These are phyloP conservation scores for Chlorella vulgaris DNA, from an alignment of 139 green algal species.

Conservation along the genomic window DNA sequence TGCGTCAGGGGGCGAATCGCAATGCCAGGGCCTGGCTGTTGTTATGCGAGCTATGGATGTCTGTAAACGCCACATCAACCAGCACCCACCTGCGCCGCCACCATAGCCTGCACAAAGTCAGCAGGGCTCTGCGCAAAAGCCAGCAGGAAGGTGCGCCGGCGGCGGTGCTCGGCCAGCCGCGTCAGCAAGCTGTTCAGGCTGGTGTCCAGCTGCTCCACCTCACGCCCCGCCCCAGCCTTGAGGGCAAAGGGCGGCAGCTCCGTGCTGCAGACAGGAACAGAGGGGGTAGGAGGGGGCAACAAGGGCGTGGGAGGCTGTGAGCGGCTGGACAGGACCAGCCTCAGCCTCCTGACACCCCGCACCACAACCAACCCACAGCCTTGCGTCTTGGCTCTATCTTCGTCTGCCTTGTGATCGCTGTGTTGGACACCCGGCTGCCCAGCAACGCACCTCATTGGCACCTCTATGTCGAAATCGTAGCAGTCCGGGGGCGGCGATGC, in stretches of 20 bases:
- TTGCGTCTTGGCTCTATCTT: too few species aligned
- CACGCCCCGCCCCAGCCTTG: not conserved
- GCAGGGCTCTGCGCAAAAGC: constrained; percentile 76
- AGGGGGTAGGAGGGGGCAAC: not conserved
- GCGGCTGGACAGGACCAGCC: too few species aligned
- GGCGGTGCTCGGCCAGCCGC: constrained; percentile 55
- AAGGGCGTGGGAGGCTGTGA: not conserved
- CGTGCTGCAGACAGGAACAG: not conserved
- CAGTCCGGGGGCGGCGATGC: constrained; percentile 36
- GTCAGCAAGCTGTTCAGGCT: constrained; percentile 22
- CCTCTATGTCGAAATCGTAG: constrained; percentile 66
- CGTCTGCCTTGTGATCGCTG: not conserved
- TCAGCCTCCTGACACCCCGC: too few species aligned
- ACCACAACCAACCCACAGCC: too few species aligned
- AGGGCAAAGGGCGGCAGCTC: constrained; percentile 24
- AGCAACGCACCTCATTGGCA: constrained; percentile 43
- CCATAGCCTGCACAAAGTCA: constrained; percentile 79
- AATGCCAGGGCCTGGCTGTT: too few species aligned
- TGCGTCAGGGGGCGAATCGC: not conserved
- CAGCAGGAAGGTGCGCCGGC: constrained; percentile 72
- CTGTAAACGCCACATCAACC: not conserved
- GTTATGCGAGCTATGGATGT: too few species aligned
- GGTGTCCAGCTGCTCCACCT: constrained; percentile 27
- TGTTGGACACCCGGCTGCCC: too few species aligned
- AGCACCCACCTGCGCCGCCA: constrained; percentile 62